A percentile compares a stretch with the other conserved stretches of the same genome.
Evolutionary conservation across 2,329 filamentous ascomycete genomes (phyloP).

Genomic region (Acrocalymma vagum): DNA sequence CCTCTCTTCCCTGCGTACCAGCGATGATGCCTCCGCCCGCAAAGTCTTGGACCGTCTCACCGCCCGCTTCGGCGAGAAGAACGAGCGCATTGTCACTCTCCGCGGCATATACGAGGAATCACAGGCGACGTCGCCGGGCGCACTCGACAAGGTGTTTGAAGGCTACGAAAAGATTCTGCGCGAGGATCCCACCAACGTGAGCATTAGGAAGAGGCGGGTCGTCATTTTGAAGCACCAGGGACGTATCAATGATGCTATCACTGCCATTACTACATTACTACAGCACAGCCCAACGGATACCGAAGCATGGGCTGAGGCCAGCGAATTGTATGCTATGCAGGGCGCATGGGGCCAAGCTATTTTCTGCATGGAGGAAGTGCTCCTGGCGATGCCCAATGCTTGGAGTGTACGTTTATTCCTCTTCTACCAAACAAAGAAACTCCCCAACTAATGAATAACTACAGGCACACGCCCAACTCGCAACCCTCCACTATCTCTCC

Average conservation of each 20-base stretch:
- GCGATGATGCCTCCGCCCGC: constrained; percentile 80
- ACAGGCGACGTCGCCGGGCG: constrained; percentile 70
- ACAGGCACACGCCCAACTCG: constrained; percentile 85
- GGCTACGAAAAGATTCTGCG: constrained; percentile 80
- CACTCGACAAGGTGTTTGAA: constrained; percentile 74
- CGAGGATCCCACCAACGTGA: constrained; percentile 81
- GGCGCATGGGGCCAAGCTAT: constrained; percentile 84
- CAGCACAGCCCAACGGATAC: constrained; percentile 88
- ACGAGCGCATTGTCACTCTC: constrained; percentile 87
- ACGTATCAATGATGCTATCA: constrained; percentile 75
- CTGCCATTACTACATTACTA: constrained; percentile 76
- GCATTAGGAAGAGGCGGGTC: constrained; percentile 83
- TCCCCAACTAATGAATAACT: too few relatives aligned
- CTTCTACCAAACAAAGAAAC: constrained; percentile 14
- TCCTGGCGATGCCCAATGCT: constrained; percentile 86
- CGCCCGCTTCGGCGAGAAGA: constrained; percentile 80
- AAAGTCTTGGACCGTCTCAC: constrained; percentile 78
- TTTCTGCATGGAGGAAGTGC: constrained; percentile 88
- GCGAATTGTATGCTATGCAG: constrained; percentile 83
- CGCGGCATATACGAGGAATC: constrained; percentile 87
- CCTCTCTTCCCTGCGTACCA: constrained; percentile 82
- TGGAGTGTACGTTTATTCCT: constrained; percentile 80
- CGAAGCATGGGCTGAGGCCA: constrained; percentile 92
- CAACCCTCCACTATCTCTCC: constrained; percentile 82
- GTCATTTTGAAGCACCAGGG: constrained; percentile 80